Conservation (phyloP, 1,284 basidiomycete genomes). For the Moniliophthora roreri region DNA sequence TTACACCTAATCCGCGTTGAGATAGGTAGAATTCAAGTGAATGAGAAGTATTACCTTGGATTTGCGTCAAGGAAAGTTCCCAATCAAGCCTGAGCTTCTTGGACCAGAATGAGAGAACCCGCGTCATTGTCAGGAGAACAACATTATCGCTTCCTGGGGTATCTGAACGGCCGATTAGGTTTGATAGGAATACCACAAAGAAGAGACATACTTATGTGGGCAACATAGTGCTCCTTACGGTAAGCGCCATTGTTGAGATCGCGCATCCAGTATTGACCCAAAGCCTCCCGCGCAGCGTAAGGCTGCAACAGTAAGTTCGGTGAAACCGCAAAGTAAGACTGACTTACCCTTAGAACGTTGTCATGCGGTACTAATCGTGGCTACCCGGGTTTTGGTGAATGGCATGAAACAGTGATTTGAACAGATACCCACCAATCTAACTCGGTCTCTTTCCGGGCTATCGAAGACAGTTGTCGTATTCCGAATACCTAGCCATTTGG, state of each 20-base stretch:
- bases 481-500: conserved; percentile 65
- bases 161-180: conserved; percentile 44
- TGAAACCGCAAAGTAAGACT: not conserved
- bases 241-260: conserved; percentile 89
- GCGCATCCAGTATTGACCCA: conserved; percentile 96
- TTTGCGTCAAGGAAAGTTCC: conserved; percentile 88
- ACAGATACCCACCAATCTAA: conserved; percentile 62
- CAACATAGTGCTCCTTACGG: conserved; percentile 86
- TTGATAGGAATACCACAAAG: not conserved
- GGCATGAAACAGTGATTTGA: not conserved
- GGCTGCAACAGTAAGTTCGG: conserved; percentile 47
- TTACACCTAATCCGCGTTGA: conserved; percentile 42
- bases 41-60: conserved; percentile 58
- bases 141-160: conserved; percentile 83
- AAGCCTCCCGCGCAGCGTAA: conserved; percentile 86
- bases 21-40: not conserved
- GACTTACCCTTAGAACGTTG: conserved; percentile 72
- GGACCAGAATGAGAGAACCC: conserved; percentile 85
- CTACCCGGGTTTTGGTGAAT: conserved; percentile 30
- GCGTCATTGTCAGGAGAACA: conserved; percentile 77
- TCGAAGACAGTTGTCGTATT: conserved; percentile 99
- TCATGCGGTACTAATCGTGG: conserved; percentile 88
- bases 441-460: conserved; percentile 86
- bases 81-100: conserved; percentile 86
- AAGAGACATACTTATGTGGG: conserved; percentile 73